Base-by-base conservation (phyloP, 2,329 filamentous ascomycete genomes). In the Alternaria burnsii region DNA sequence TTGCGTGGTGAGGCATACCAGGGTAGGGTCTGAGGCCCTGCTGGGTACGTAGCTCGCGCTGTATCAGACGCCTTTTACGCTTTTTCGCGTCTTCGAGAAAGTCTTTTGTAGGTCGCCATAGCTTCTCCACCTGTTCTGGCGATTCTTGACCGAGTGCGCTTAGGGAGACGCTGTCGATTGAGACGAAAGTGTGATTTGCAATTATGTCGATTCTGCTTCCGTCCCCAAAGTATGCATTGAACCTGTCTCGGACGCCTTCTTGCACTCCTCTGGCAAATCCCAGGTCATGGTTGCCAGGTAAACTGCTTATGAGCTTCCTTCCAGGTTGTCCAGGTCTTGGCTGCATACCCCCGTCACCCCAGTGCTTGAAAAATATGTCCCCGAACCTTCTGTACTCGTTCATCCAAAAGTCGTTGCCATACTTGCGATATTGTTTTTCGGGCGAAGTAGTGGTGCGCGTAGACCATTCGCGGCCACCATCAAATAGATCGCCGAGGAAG, bases 211-310 rank as follows among this genome's bases (percentile, higher is more conserved):
- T 89, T 9, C 92, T 86, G 77, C 97, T 98, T n/a, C 89, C 87
- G 56, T 95, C 90, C 5, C 95, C 95, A 79, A 99, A 98, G 75
- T 90, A 97, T 4, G 90, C 88, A 71, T 90, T 87, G 77, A 98
- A 99, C 16, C 95, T 85, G 70, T 95, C 85, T 52, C 94, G 87
- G 34, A 97, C 92, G 0, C 91, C 84, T 9, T 90, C 76, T 75
- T 97, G 92, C 48, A 99, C 89, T 44, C 94, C 91, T 22, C 88
- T 88, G 3, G 92, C 94, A 73, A 98, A 97, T 0, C 95, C 95
- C 41, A 98, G 79, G 76, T 99, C 95, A 76, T 99, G 95, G 72
- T 99, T 99, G 2, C 95, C 95, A 0, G 95, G 95, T 58, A 99
- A 76, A 73, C 91, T 94, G 18, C 91, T 88, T 54, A 98, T 90